Evolutionary conservation across 2,329 filamentous ascomycete species (phyloP).

Genomic region (Colletotrichum chlorophyti): DNA sequence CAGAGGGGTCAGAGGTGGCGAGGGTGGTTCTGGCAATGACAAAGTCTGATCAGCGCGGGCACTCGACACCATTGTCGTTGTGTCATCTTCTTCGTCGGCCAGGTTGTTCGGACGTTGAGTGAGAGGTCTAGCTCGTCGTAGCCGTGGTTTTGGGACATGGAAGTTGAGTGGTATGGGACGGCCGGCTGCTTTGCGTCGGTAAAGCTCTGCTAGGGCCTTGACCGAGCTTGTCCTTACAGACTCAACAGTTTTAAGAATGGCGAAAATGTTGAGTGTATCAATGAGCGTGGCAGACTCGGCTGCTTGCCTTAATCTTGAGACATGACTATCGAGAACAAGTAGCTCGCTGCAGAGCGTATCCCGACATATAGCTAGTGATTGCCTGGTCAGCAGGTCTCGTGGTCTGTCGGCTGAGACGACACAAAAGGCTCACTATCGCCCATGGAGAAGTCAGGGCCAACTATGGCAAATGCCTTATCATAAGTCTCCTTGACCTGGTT

Average conservation of each 20-base stretch:
- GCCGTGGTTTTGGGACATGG: conserved; percentile 31
- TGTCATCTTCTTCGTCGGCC: conserved; percentile 31
- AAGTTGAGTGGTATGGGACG: conserved; percentile 38
- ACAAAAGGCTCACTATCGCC: conserved; percentile 48
- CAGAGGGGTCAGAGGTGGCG: conserved; percentile 38
- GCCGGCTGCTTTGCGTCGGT: conserved; percentile 40
- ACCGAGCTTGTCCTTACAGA: conserved; percentile 39
- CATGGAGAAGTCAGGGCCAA: conserved; percentile 41
- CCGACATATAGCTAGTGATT: conserved; percentile 32
- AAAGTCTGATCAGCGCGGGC: conserved; percentile 35
- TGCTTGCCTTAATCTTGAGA: conserved; percentile 35
- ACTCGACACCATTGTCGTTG: conserved; percentile 33
- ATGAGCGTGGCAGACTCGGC: conserved; percentile 25
- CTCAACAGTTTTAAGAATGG: conserved; percentile 42
- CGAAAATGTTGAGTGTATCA: conserved; percentile 40
- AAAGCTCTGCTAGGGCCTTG: conserved; percentile 42
- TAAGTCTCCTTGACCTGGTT: conserved; percentile 40
- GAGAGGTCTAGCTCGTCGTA: conserved; percentile 21
- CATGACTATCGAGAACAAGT: conserved; percentile 32
- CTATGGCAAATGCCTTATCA: conserved; percentile 39
- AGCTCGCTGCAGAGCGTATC: conserved; percentile 38
- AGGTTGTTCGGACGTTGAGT: neutral
- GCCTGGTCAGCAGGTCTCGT: conserved; percentile 30
- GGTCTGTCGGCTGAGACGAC: no score
- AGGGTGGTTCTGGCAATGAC: conserved; percentile 37